Evolutionary conservation across 495 filamentous ascomycete genomes (phyloP).

Genomic region (Hypomontagnella submonticulosa): DNA sequence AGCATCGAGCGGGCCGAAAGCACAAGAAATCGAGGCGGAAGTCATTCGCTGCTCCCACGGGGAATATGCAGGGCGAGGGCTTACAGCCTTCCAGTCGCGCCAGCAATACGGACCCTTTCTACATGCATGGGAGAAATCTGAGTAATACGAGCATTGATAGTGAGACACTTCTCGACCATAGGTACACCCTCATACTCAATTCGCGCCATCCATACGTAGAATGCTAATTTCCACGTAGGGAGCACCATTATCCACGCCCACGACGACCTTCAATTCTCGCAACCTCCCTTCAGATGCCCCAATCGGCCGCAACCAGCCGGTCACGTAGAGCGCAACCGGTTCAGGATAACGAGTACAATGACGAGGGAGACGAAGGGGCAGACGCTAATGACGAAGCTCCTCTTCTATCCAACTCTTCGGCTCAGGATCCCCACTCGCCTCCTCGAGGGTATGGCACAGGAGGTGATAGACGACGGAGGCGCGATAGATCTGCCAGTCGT

Average conservation of each 20-base stretch:
- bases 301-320: conserved; percentile 47
- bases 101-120: conserved; percentile 61
- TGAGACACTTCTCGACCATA: conserved; percentile 81
- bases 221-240: conserved; percentile 57
- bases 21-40: conserved; percentile 71
- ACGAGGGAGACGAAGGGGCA: conserved; percentile 50
- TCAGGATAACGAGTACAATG: conserved; percentile 54
- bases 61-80: conserved; percentile 55
- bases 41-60: conserved; percentile 67
- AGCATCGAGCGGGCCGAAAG: conserved; percentile 61
- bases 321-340: conserved; percentile 43
- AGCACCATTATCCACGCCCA: conserved; percentile 75
- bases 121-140: conserved; percentile 66
- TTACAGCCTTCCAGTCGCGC: conserved; percentile 50
- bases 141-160: conserved; percentile 87
- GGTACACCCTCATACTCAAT: conserved; percentile 59
- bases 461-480: conserved; percentile 47
- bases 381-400: conserved; percentile 67
- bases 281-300: conserved; percentile 51
- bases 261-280: conserved; percentile 67
- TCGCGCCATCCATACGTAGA: neutral
- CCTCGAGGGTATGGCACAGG: conserved; percentile 53
- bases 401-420: conserved; percentile 58
- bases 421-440: conserved; percentile 37
- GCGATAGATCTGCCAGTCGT: conserved; percentile 48